These are phyloP conservation scores for Striga hermonthica DNA, from an alignment of 305 asterid species.

Conservation along the genomic window DNA sequence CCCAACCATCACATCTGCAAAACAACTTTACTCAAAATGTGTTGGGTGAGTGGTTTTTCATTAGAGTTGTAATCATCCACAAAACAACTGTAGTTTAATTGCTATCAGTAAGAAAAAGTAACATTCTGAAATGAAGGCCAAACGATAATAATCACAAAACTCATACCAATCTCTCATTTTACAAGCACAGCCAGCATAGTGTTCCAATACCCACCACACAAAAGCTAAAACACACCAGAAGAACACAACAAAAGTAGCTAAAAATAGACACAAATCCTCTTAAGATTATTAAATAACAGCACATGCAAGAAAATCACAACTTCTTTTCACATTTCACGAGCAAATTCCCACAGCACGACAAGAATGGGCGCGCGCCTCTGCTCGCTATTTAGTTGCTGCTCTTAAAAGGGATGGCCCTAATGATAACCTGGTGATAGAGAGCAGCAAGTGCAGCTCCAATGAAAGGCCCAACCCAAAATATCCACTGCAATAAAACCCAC, in stretches of 20 bases:
- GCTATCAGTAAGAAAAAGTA: too few relatives aligned
- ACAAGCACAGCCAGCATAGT: conserved; percentile 27
- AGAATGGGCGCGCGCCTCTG: not conserved
- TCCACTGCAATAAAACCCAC: conserved; percentile 45
- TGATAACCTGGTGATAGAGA: conserved; percentile 61
- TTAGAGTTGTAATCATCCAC: too few relatives aligned
- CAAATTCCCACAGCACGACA: not conserved
- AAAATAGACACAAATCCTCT: conserved; percentile 34
- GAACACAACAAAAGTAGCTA: conserved; percentile 27
- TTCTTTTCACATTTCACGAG: conserved; percentile 21
- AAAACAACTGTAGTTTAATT: too few relatives aligned
- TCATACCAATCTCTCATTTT: conserved; percentile 31
- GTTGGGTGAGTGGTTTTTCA: too few relatives aligned
- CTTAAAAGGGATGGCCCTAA: conserved; percentile 82
- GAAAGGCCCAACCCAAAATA: conserved; percentile 85
- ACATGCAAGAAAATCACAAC: too few relatives aligned
- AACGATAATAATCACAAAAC: conserved; percentile 19
- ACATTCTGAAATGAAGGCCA: conserved; percentile 1
- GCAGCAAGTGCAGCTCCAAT: conserved; percentile 83
- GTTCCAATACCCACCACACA: conserved; percentile 23
- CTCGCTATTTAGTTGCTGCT: conserved; percentile 33
- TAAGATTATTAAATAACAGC: conserved; percentile 1
- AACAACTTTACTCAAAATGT: too few relatives aligned
- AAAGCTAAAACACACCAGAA: conserved; percentile 3
- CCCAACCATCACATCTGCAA: too few relatives aligned